phyloP scores from a whole-genome alignment of 2,329 filamentous ascomycete genomes.

The Botrytis sinoallii region DNA sequence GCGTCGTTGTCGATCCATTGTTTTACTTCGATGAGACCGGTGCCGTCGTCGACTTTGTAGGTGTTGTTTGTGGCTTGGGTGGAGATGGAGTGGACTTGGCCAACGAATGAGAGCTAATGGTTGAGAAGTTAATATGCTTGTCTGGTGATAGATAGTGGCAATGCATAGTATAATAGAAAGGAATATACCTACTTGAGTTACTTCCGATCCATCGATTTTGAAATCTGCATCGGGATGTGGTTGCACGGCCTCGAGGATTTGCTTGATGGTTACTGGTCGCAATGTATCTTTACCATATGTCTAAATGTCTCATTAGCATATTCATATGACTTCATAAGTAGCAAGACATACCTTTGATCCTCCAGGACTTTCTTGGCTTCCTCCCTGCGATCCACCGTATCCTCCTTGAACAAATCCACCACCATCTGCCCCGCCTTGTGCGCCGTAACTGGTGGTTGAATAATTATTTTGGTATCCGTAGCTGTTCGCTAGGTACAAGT shows the following conservation, averaged over 20 bases:
- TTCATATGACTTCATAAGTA: neutral
- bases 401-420: conserved; percentile 53
- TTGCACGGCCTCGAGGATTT: conserved; percentile 79
- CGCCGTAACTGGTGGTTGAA: conserved; percentile 41
- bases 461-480: conserved; percentile 36
- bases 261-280: conserved; percentile 92
- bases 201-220: conserved; percentile 72
- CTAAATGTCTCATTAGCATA: conserved; percentile 16
- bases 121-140: conserved; percentile 14
- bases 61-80: conserved; percentile 88
- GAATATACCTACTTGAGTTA: conserved; percentile 52
- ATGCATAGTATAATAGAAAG: neutral
- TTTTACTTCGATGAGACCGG: conserved; percentile 86
- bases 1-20: conserved; percentile 63
- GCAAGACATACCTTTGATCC: conserved; percentile 44
- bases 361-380: conserved; percentile 50
- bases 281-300: conserved; percentile 76
- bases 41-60: conserved; percentile 93
- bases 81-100: conserved; percentile 83
- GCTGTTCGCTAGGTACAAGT: conserved; percentile 14
- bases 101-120: conserved; percentile 74
- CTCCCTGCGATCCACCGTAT: conserved; percentile 54
- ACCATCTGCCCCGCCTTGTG: conserved; percentile 55
- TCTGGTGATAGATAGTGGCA: neutral
- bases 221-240: conserved; percentile 73